Evolutionary conservation across 2,329 filamentous ascomycete species (phyloP).

Genomic region (Fusarium pininemorale): DNA sequence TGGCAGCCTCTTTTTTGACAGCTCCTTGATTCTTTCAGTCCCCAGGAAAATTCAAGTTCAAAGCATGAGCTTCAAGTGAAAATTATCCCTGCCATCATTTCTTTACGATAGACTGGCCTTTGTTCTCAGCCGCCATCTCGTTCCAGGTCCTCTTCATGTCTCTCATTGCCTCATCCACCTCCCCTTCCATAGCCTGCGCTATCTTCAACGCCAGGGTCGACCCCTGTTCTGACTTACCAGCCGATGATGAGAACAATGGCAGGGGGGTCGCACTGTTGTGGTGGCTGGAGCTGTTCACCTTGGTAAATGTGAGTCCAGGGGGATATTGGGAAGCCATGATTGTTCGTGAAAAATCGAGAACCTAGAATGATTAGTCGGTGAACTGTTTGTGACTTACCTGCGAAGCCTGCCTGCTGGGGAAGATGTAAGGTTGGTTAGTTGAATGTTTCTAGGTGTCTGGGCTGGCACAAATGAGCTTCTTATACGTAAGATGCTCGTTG

Average conservation of each 20-base stretch:
- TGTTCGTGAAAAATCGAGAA: neutral
- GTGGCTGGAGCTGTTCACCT: neutral
- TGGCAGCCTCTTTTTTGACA: neutral
- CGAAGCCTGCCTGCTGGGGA: neutral
- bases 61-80: conserved; percentile 9
- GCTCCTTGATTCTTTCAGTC: neutral
- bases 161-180: conserved; percentile 6
- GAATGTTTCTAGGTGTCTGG: neutral
- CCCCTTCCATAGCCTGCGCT: conserved; percentile 2
- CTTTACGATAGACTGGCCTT: neutral
- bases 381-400: conserved; percentile 1
- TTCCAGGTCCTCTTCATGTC: conserved; percentile 10
- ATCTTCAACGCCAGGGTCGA: neutral
- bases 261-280: neutral
- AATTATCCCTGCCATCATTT: neutral
- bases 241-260: neutral
- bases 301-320: neutral
- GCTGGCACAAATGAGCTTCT: neutral
- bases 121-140: neutral
- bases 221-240: neutral
- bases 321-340: conserved; percentile 8
- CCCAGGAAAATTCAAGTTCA: neutral
- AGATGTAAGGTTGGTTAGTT: neutral
- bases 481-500: neutral
- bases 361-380: neutral